A percentile compares a stretch with the other conserved stretches of the same genome.
phyloP scores from a whole-genome alignment of 2,329 filamentous ascomycete species.

The Fusarium floridanum region DNA sequence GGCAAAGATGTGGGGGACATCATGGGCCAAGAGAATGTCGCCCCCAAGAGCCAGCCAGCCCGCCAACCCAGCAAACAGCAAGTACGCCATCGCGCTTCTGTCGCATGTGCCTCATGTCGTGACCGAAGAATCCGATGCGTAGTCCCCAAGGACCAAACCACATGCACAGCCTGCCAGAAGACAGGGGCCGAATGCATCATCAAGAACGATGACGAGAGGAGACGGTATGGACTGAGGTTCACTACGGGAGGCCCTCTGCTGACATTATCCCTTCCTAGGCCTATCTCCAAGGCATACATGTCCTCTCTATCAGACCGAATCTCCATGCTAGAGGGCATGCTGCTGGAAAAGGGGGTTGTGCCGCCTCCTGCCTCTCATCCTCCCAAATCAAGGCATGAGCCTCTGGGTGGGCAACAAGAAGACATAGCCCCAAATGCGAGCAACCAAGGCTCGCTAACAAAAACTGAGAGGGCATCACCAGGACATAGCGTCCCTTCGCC shows the following conservation, averaged over 20 bases:
- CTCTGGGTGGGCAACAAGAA: constrained; percentile 45
- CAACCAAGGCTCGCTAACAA: constrained; percentile 17
- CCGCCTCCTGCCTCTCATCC: constrained; percentile 66
- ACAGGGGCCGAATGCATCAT: constrained; percentile 66
- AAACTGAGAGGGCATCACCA: constrained; percentile 27
- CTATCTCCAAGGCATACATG: constrained; percentile 71
- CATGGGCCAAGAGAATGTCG: constrained; percentile 51
- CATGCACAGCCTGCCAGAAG: constrained; percentile 66
- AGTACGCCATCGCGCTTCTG: constrained; percentile 62
- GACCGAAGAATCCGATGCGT: constrained; percentile 63
- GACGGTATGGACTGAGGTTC: constrained; percentile 56
- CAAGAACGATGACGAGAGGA: constrained; percentile 68
- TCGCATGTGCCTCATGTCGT: constrained; percentile 68
- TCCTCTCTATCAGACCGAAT: constrained; percentile 68
- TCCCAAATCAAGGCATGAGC: constrained; percentile 63
- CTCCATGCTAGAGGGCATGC: constrained; percentile 63
- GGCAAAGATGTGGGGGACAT: constrained; percentile 39
- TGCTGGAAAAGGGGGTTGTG: constrained; percentile 62
- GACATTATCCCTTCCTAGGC: constrained; percentile 51
- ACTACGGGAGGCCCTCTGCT: constrained; percentile 1
- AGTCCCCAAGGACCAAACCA: constrained; percentile 63
- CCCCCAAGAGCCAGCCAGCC: constrained; percentile 44
- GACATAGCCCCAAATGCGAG: background rate
- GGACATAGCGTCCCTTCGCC: constrained; percentile 47
- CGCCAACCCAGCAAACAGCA: constrained; percentile 52